phyloP scores from a whole-genome alignment of 2,329 filamentous ascomycete species.

The Arthrobotrys musiformis region DNA sequence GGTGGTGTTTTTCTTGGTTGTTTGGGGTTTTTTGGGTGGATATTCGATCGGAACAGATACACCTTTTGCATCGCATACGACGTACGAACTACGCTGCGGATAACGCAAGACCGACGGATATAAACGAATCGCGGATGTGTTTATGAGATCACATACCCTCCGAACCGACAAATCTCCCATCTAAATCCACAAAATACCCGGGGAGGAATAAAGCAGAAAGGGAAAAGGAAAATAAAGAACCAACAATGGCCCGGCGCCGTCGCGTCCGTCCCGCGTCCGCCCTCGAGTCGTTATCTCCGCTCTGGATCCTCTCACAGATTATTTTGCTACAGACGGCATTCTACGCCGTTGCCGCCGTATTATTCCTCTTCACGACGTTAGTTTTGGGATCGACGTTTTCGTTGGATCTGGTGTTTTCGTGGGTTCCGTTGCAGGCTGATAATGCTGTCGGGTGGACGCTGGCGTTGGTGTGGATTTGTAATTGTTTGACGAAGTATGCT shows the following conservation, averaged over 20 bases:
- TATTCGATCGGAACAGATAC: too few species aligned
- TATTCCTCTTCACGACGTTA: constrained; percentile 71
- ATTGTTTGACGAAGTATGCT: constrained; percentile 62
- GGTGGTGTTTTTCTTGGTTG: too few species aligned
- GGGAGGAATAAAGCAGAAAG: not conserved
- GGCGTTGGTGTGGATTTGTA: constrained; percentile 70
- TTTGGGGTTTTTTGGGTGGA: too few species aligned
- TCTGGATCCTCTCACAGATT: constrained; percentile 72
- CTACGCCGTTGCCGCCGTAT: constrained; percentile 67
- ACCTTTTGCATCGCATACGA: too few species aligned
- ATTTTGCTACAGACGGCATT: constrained; percentile 69
- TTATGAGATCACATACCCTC: too few species aligned
- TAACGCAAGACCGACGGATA: too few species aligned
- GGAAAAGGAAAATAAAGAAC: not conserved
- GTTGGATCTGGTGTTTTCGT: constrained; percentile 68
- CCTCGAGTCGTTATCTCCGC: constrained; percentile 71
- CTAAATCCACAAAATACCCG: too few species aligned
- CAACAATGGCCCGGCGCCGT: constrained; percentile 68
- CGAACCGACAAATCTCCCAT: not conserved
- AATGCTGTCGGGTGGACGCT: constrained; percentile 72
- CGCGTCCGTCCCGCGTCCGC: constrained; percentile 70
- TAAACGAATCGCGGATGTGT: not conserved
- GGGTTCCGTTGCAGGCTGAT: constrained; percentile 71
- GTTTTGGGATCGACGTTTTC: constrained; percentile 70
- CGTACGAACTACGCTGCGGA: too few species aligned